Evolutionary conservation across 176 grass and related monocot genomes (phyloP), one percentile per base, ranked within the genome.

Genomic region (Hyparrhenia diplandra): DNA sequence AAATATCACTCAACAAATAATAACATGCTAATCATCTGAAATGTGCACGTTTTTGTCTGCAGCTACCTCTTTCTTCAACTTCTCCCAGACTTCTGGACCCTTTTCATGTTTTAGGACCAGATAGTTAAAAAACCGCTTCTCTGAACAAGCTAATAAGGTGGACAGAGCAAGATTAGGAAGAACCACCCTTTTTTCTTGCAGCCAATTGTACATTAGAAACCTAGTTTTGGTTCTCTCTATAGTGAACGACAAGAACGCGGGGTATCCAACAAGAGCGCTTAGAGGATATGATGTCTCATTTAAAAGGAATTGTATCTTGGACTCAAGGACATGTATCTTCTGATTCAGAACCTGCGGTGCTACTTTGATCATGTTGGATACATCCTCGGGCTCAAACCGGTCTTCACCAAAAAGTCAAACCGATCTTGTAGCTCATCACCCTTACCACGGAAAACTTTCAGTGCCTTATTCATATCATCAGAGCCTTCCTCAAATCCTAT

Each of bases 171-270:
- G 13, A 24, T 62, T 45, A 42, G 83, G 70, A 21, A 17, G 45
- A 64, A 55, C 28, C 71, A 40, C 10, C n/a, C 91, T 88, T 68
- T 5, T 94, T 55, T 88, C 85, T 78, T 45, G 67, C 69, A 94
- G 77, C 91, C 91, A 94, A 23, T 83, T 77, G 82, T 90, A 94
- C 91, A 86, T 88, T 16, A 82, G 68, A 35, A 86, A 57, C 82
- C 91, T 94, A 40, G 46, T 21, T 76, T 86, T 90, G 47, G 67
- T 57, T 85, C 91, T 90, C 58, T 76, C 69, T 27, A 80, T 8
- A 80, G 85, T 90, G 69, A 85, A 94, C 0, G 88, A 83, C 76
- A 94, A 32, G 81, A 40, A 94, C 6, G 82, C 13, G 1, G 91
- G 91, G 75, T 81, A 90, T 37, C 6, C 6, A 42, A 90, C 82